phyloP scores from a whole-genome alignment of 768 basidiomycete genomes.

The Macrocybe gigantea region DNA sequence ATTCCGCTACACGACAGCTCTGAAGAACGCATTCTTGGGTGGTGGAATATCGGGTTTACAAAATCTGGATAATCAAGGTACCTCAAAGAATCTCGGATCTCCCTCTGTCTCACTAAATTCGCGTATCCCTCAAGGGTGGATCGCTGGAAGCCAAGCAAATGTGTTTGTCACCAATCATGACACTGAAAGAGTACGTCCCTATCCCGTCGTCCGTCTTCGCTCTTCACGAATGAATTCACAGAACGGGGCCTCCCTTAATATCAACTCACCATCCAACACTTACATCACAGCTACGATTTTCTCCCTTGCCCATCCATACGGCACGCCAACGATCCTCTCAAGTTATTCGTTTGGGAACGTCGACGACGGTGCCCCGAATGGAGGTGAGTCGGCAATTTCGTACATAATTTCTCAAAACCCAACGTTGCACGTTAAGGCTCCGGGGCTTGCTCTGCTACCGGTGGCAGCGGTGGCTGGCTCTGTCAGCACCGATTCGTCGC shows the following conservation, averaged over 20 bases:
- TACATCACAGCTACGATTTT: constrained; percentile 57
- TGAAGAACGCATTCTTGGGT: constrained; percentile 46
- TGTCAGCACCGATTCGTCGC: constrained; percentile 62
- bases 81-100: background rate
- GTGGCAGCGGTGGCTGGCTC: constrained; percentile 55
- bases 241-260: constrained; percentile 50
- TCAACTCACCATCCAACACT: constrained; percentile 58
- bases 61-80: constrained; percentile 46
- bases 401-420: background rate
- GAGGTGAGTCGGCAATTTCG: constrained; percentile 24
- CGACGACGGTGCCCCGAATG: constrained; percentile 58
- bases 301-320: constrained; percentile 63
- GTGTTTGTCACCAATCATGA: constrained; percentile 69
- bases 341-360: constrained; percentile 46
- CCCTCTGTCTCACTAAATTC: background rate
- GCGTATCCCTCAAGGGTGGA: constrained; percentile 41
- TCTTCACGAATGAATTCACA: constrained; percentile 7
- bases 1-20: constrained; percentile 53
- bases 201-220: background rate
- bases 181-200: constrained; percentile 47
- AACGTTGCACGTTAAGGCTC: constrained; percentile 18
- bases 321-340: constrained; percentile 58
- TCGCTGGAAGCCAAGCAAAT: constrained; percentile 46
- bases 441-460: constrained; percentile 45
- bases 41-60: constrained; percentile 46